Conservation (phyloP, 2,329 filamentous ascomycete species). For the Cordyceps cicadae region DNA sequence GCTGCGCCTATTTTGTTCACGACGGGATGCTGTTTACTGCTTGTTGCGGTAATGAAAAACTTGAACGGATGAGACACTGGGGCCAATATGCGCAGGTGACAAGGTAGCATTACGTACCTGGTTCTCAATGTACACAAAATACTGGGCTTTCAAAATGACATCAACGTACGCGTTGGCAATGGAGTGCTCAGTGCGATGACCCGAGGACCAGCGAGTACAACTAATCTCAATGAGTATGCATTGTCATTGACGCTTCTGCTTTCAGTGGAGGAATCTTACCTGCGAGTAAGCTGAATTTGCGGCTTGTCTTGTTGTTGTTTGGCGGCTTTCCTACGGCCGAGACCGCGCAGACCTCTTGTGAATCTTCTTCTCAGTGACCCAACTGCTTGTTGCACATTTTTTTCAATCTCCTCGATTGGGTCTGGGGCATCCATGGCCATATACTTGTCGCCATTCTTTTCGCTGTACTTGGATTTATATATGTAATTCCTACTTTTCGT, state of each 20-base stretch:
- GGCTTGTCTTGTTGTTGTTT: conserved; percentile 20
- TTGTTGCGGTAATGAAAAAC: conserved; percentile 82
- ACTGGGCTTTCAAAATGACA: conserved; percentile 57
- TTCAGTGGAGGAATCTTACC: conserved; percentile 22
- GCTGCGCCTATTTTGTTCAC: conserved; percentile 71
- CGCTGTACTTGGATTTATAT: conserved; percentile 68
- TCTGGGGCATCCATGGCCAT: conserved; percentile 13
- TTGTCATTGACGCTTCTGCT: too few relatives aligned
- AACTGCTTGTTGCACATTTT: conserved; percentile 23
- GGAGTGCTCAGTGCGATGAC: conserved; percentile 56
- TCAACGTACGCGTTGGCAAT: conserved; percentile 79
- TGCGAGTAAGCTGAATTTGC: conserved; percentile 44
- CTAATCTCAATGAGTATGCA: conserved; percentile 20
- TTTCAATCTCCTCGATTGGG: neutral
- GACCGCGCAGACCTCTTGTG: conserved; percentile 29
- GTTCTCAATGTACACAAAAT: conserved; percentile 76
- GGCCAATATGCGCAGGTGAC: neutral
- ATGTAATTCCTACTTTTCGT: conserved; percentile 62
- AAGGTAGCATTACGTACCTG: conserved; percentile 32
- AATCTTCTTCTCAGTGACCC: conserved; percentile 38
- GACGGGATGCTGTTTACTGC: conserved; percentile 60
- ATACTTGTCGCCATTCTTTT: conserved; percentile 21
- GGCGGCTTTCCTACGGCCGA: conserved; percentile 28
- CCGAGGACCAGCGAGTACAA: conserved; percentile 43
- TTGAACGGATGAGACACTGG: conserved; percentile 24